These are phyloP conservation scores for Blepharisma stoltei DNA, from an alignment of 73 alveolate genomes.

Conservation along the genomic window DNA sequence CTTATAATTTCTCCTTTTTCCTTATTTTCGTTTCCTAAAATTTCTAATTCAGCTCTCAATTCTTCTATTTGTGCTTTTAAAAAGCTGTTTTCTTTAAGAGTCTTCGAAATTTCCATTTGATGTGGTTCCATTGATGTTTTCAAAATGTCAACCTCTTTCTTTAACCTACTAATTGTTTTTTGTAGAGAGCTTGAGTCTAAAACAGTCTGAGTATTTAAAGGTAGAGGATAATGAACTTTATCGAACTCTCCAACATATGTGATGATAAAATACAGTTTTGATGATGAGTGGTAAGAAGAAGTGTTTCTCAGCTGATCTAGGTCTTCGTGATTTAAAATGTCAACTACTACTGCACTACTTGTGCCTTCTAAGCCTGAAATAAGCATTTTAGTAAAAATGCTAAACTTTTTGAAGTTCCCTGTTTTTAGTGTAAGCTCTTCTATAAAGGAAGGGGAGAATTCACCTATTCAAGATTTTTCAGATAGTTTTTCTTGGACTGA, in stretches of 20 bases:
- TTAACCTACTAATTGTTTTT: slow-evolving; percentile 50
- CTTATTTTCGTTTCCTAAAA: neutral
- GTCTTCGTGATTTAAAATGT: slow-evolving; percentile 57
- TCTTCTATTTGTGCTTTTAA: neutral
- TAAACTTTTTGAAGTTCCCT: slow-evolving; percentile 56
- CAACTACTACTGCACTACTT: slow-evolving; percentile 52
- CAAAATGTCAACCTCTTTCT: slow-evolving; percentile 42
- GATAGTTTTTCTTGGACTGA: neutral
- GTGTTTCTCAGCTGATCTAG: slow-evolving; percentile 42
- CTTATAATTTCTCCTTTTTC: neutral
- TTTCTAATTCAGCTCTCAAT: neutral
- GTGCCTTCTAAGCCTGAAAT: slow-evolving; percentile 46
- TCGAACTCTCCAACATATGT: slow-evolving; percentile 60
- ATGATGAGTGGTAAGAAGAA: neutral
- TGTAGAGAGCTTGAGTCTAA: slow-evolving; percentile 47
- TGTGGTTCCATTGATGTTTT: neutral
- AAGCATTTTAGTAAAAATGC: slow-evolving; percentile 56
- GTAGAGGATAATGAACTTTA: slow-evolving; percentile 72
- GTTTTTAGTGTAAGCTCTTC: slow-evolving; percentile 74
- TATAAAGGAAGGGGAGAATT: slow-evolving; percentile 44
- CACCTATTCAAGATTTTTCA: slow-evolving; percentile 46
- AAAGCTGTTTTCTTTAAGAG: neutral
- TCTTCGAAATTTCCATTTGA: too few species aligned
- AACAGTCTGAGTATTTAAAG: slow-evolving; percentile 41
- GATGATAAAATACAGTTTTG: slow-evolving; percentile 56